Base-by-base conservation (phyloP, 208 protist genomes). In the Acanthamoeba culbertsoni region DNA sequence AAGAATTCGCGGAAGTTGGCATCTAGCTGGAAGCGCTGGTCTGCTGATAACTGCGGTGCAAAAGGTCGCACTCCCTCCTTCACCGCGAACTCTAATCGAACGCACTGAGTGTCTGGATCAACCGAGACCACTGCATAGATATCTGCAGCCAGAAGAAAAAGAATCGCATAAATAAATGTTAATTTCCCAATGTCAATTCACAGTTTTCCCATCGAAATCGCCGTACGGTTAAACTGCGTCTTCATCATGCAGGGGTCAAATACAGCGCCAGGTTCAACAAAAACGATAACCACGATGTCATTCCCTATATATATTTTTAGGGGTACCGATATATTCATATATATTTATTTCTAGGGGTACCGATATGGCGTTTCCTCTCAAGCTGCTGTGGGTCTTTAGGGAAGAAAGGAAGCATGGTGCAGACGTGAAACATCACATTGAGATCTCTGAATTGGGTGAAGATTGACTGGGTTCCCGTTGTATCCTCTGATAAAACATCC, bases 261-360 rank as follows among this genome's bases (percentile, higher is more conserved):
- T 33, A 28, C n/a, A 0, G 48, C 91, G n/a, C 91, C 91, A 4
- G 42, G 51, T 46, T 93, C 68, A 33, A 93, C 37, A 23, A n/a
- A 93, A 26, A 93, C 91, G 18, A 93, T 33, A 23, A 93, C 91
- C 23, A 93, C 91, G 91, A 93, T 93, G 77, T 93, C 91, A 40
- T 93, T 93, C 0, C 91, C 82, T 73, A n/a, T n/a, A n/a, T n/a
- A n/a, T n/a, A n/a, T n/a, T n/a, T n/a, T n/a, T n/a, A n/a, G n/a
- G n/a, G n/a, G n/a, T n/a, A n/a, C n/a, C n/a, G n/a, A n/a, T n/a
- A n/a, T n/a, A n/a, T n/a, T n/a, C n/a, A n/a, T n/a, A n/a, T n/a
- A n/a, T n/a, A n/a, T n/a, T n/a, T n/a, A n/a, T n/a, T n/a, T n/a
- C n/a, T n/a, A n/a, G n/a, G n/a, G 48, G 33, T 71, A 79, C 71